Base-by-base conservation (phyloP, 2,329 filamentous ascomycete genomes). In the Penicillium sp. region DNA sequence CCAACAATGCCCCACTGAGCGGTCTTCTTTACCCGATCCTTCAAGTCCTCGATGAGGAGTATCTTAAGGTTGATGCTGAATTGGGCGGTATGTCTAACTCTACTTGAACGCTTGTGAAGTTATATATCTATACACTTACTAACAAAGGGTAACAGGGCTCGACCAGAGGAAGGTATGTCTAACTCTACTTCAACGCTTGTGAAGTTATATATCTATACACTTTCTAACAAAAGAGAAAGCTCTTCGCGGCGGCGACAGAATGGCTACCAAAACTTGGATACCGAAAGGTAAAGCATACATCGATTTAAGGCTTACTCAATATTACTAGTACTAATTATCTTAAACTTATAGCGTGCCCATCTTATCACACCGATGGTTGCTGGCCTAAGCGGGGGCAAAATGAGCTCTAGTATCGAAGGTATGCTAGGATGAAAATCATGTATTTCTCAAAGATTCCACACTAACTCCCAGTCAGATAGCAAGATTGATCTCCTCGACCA, bases 311-410 rank as follows among this genome's bases (percentile, higher is more conserved):
- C 6, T 21, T 5, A 10, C 13, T 33, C 8, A 8, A 33, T 33
- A 33, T 33, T 33, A n/a, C n/a, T n/a, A n/a, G n/a, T n/a, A n/a
- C n/a, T n/a, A n/a, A n/a, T n/a, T n/a, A n/a, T n/a, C n/a, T n/a
- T n/a, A n/a, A n/a, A n/a, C n/a, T n/a, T n/a, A n/a, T 28, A 28
- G 24, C 24, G 24, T 10, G 24, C 24, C 76, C 76, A 90, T 67
- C 81, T 89, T 52, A 88, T 92, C 10, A 92, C 92, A 74, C 86
- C 91, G 18, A 96, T 97, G 89, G 89, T 97, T 16, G 88, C 92
- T 0, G 93, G 94, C 34, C 79, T 97, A 10, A 80, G 83, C 61
- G 87, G 91, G 33, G 88, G 86, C 59, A 97, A 97, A 80, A 96
- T 96, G 91, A 88, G 84, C 67, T 83, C 87, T n/a, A 88, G 85